phyloP scores from a whole-genome alignment of 2,329 filamentous ascomycete genomes.

The Penicillium sp. region DNA sequence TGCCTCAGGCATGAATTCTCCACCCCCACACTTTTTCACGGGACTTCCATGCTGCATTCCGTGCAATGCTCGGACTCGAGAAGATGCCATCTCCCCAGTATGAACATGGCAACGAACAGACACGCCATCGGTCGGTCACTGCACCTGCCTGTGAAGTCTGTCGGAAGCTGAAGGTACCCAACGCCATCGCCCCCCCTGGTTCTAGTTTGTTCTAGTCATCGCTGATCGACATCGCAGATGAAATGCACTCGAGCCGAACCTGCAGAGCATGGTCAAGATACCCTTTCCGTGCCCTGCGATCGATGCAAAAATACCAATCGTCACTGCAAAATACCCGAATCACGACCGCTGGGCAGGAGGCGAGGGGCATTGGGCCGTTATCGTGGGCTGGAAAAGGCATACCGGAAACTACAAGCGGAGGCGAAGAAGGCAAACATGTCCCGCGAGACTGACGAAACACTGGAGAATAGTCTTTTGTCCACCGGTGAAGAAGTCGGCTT shows the following conservation, averaged over 20 bases:
- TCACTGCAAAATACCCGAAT: slow-evolving; percentile 27
- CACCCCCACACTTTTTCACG: background rate
- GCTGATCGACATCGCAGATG: slow-evolving; percentile 26
- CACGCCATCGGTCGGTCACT: background rate
- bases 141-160: slow-evolving; percentile 31
- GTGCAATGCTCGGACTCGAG: background rate
- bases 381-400: slow-evolving; percentile 34
- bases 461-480: background rate
- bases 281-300: slow-evolving; percentile 25
- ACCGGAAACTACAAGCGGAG: slow-evolving; percentile 31
- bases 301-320: slow-evolving; percentile 31
- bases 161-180: slow-evolving; percentile 21
- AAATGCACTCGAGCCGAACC: slow-evolving; percentile 26
- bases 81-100: background rate
- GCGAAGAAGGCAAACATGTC: slow-evolving; percentile 20
- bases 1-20: background rate
- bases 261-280: too few species aligned
- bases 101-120: background rate
- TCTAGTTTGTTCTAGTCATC: background rate
- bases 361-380: slow-evolving; percentile 33
- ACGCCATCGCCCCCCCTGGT: background rate
- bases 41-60: background rate
- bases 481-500: background rate
- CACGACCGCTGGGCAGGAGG: slow-evolving; percentile 30
- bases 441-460: background rate